Conservation (phyloP, 345 rosid species). For the Kandelia obovata region DNA sequence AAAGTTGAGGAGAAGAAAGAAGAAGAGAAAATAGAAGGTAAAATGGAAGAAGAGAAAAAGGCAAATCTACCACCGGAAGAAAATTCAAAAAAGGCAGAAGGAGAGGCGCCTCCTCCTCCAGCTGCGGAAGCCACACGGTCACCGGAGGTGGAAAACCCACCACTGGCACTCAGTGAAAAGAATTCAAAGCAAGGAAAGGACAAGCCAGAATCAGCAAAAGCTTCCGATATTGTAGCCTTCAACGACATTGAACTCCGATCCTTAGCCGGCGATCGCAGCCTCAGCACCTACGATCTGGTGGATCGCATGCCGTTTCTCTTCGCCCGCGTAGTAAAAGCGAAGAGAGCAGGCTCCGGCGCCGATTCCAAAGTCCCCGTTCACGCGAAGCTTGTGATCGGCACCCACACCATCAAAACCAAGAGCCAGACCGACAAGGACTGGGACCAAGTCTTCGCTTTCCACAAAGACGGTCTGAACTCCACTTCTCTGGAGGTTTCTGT, state of each 20-base stretch:
- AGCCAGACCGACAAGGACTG: conserved; percentile 60
- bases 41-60: conserved; percentile 33
- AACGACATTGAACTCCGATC: conserved; percentile 56
- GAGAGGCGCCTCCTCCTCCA: conserved; percentile 3
- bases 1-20: conserved; percentile 33
- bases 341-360: conserved; percentile 29
- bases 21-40: conserved; percentile 25
- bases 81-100: conserved; percentile 17
- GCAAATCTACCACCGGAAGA: conserved; percentile 29
- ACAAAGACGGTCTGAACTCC: conserved; percentile 74
- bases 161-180: conserved; percentile 46
- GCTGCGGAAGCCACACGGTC: conserved; percentile 25
- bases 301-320: conserved; percentile 83
- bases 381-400: conserved; percentile 80
- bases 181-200: conserved; percentile 23
- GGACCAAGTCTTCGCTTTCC: conserved; percentile 91
- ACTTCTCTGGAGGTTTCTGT: conserved; percentile 68
- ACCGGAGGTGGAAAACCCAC: conserved; percentile 37
- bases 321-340: conserved; percentile 67
- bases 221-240: conserved; percentile 31
- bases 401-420: conserved; percentile 72
- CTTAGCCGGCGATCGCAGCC: conserved; percentile 45
- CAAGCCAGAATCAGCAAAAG: conserved; percentile 29
- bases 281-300: conserved; percentile 67
- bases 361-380: conserved; percentile 39